Percentiles rank a stretch among this genome's conserved stretches.
phyloP scores from a whole-genome alignment of 495 filamentous ascomycete species.

The Chaetomium fimeti region DNA sequence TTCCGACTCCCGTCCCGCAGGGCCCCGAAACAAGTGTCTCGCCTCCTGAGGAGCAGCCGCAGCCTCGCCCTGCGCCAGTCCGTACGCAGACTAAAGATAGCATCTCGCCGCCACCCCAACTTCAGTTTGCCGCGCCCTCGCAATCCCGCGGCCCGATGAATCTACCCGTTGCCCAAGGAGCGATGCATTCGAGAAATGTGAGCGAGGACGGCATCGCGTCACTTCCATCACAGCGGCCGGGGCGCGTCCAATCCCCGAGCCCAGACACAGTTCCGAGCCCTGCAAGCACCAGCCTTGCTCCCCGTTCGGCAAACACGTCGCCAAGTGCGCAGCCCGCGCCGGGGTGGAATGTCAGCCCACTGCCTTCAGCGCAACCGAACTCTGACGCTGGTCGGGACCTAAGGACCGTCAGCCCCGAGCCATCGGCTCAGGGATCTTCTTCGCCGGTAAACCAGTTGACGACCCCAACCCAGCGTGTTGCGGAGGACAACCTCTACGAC shows the following conservation, averaged over 20 bases:
- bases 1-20: conserved; percentile 9
- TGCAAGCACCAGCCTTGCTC: conserved; percentile 13
- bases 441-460: conserved; percentile 15
- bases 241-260: conserved; percentile 2
- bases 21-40: conserved; percentile 15
- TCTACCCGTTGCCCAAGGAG: not conserved
- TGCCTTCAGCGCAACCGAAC: conserved; percentile 25
- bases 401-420: conserved; percentile 34
- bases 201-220: conserved; percentile 24
- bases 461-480: conserved; percentile 17
- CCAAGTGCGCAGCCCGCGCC: conserved; percentile 34
- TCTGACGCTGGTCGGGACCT: conserved; percentile 12
- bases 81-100: conserved; percentile 14
- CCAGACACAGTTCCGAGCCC: conserved; percentile 13
- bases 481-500: conserved; percentile 46
- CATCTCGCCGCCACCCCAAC: conserved; percentile 10
- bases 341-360: conserved; percentile 39
- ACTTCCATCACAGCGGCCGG: conserved; percentile 27
- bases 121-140: conserved; percentile 2
- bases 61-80: conserved; percentile 16
- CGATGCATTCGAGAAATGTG: not conserved
- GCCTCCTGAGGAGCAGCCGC: conserved; percentile 18
- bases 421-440: conserved; percentile 17
- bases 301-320: conserved; percentile 23
- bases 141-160: not conserved